Conservation (phyloP, 2,329 filamentous ascomycete genomes). For the Chaetomiaceae sp. region DNA sequence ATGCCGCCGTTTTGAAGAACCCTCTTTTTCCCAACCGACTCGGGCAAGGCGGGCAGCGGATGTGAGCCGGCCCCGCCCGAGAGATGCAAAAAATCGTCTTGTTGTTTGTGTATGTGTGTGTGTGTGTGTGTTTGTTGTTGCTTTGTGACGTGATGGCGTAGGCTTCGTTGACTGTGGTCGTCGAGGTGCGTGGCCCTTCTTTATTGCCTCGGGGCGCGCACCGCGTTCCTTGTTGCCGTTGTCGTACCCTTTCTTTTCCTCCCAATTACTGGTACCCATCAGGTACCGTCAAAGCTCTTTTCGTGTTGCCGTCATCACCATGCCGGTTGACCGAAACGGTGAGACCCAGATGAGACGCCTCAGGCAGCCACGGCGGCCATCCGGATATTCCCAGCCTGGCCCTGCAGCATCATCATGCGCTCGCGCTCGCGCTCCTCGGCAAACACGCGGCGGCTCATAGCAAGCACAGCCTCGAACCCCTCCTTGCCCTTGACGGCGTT, state of each 20-base stretch:
- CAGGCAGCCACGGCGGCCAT: conserved; percentile 12
- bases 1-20: conserved; percentile 18
- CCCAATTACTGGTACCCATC: neutral
- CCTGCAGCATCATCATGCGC: conserved; percentile 30
- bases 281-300: neutral
- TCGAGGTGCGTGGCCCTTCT: neutral
- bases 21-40: conserved; percentile 11
- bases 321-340: neutral
- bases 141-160: neutral
- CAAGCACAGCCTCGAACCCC: conserved; percentile 90
- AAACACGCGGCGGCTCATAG: conserved; percentile 88
- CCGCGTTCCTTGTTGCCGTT: neutral
- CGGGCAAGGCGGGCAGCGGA: neutral
- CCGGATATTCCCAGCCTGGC: conserved; percentile 30
- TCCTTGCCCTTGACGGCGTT: conserved; percentile 88
- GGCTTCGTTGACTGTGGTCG: neutral
- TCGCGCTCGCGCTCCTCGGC: conserved; percentile 76
- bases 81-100: conserved; percentile 6
- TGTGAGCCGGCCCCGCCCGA: neutral
- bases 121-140: neutral
- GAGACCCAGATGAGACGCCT: neutral
- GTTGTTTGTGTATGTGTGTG: too few species aligned
- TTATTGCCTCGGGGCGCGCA: neutral
- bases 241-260: neutral
- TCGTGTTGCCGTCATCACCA: neutral